These are phyloP conservation scores for Imleria badia DNA, from an alignment of 768 basidiomycete genomes.

Conservation along the genomic window DNA sequence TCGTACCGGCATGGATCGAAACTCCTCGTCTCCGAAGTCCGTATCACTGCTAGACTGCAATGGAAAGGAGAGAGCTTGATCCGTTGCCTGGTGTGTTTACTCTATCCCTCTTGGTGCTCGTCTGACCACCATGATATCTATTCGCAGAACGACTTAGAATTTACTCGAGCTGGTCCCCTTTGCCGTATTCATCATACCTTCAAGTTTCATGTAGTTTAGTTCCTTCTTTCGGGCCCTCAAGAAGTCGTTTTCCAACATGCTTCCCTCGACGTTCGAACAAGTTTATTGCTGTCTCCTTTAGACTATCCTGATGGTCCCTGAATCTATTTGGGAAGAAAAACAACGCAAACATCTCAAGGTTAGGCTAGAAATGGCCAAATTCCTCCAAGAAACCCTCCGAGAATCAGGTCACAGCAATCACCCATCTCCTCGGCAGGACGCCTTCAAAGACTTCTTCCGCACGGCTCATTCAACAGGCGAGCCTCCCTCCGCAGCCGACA, in stretches of 20 bases:
- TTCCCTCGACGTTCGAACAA: constrained; percentile 97
- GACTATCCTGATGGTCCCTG: neutral
- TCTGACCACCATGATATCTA: constrained; percentile 1
- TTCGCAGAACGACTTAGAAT: constrained; percentile 85
- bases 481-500: constrained; percentile 81
- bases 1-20: constrained; percentile 98
- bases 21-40: constrained; percentile 90
- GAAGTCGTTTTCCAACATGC: constrained; percentile 98
- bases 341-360: constrained; percentile 93
- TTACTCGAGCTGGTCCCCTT: constrained; percentile 92
- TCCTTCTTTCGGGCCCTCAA: constrained; percentile 96
- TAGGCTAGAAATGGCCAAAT: constrained; percentile 98
- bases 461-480: constrained; percentile 97
- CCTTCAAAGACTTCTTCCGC: constrained; percentile 99
- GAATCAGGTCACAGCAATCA: constrained; percentile 94
- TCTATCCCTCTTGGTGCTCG: neutral
- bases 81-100: constrained; percentile 72
- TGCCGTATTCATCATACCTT: constrained; percentile 89
- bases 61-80: constrained; percentile 93
- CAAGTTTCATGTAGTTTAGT: constrained; percentile 94
- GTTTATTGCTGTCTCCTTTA: constrained; percentile 67
- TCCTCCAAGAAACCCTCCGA: constrained; percentile 94
- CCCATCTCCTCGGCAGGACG: constrained; percentile 91
- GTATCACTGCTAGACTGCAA: constrained; percentile 83
- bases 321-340: constrained; percentile 78